Conservation (phyloP, 2,329 filamentous ascomycete species). For the Stemphylium beticola region DNA sequence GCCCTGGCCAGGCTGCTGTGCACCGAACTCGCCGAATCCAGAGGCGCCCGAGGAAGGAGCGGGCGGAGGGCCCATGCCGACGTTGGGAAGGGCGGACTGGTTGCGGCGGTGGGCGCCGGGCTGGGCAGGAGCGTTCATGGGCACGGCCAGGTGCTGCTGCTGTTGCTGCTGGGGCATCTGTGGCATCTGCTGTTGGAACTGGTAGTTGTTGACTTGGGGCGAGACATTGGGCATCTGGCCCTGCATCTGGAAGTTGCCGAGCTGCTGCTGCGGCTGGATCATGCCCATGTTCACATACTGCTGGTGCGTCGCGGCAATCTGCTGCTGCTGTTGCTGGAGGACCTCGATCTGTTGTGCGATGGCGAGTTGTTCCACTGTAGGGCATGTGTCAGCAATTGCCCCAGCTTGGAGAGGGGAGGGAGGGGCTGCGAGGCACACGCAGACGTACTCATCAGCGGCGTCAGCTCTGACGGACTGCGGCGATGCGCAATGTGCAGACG, state of each 20-base stretch:
- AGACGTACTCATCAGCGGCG: conserved; percentile 95
- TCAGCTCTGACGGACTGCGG: conserved; percentile 95
- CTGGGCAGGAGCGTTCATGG: conserved; percentile 78
- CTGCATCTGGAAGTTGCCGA: conserved; percentile 67
- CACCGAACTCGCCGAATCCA: conserved; percentile 82
- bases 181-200: conserved; percentile 75
- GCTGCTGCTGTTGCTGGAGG: conserved; percentile 96
- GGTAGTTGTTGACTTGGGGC: conserved; percentile 79
- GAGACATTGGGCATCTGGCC: conserved; percentile 78
- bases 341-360: conserved; percentile 98
- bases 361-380: conserved; percentile 90
- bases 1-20: conserved; percentile 61
- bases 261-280: conserved; percentile 82
- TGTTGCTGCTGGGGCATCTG: conserved; percentile 57
- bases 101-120: conserved; percentile 92
- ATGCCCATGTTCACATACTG: conserved; percentile 98
- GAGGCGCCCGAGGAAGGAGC: conserved; percentile 89
- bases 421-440: conserved; percentile 8
- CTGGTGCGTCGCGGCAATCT: conserved; percentile 94
- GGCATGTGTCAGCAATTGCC: conserved; percentile 30
- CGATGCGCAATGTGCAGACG: conserved; percentile 97
- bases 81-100: conserved; percentile 93
- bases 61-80: conserved; percentile 88
- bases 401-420: not conserved
- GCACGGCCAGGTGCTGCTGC: conserved; percentile 66